Evolutionary conservation across 2,329 filamentous ascomycete species (phyloP), one percentile per base, ranked within the genome.

Genomic region (Nakataea oryzae): DNA sequence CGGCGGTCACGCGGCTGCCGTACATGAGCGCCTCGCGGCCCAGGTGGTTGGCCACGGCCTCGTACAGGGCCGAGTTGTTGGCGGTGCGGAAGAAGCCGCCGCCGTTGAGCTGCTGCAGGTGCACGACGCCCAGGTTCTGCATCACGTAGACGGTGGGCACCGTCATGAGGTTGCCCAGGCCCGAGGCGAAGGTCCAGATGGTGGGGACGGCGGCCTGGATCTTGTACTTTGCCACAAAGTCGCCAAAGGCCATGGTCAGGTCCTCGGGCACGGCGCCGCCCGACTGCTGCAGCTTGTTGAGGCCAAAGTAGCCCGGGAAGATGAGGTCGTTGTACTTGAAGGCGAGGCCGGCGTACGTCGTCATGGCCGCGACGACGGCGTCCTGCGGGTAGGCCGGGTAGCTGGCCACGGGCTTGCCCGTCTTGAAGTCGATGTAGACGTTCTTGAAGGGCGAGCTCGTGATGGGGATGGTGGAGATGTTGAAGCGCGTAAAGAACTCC

Each of bases 211-310:
- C 68, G 24, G 72, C 74, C 28, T 72, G 67, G 2, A 83, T 68
- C 17, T 71, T 67, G 66, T 81, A 75, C 67, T 81, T 81, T 30
- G 71, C 65, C 14, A 78, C 68, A 63, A 81, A 81, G 4, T 79
- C 71, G 17, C 76, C 74, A 60, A 78, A 81, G 0, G 78, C 72
- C 7, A 79, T 67, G 28, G 76, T 65, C 0, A 83, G 67, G 29
- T 80, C 79, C n/a, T 73, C 70, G 0, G 78, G 77, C 1, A 79
- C 65, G 41, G 41, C 7, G 12, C 1, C 21, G 1, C 78, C 75
- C 0, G 79, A 68, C 17, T 27, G n/a, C 47, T 54, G 17, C 41
- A 50, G 41, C 41, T 50, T n/a, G 47, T 77, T 73, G 59, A 78
- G 76, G 55, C 71, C 63, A 34, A 61, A 66, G 64, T 69, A 72